Evolutionary conservation across 2,329 filamentous ascomycete genomes (phyloP).

Genomic region (Sporothrix brasiliensis): DNA sequence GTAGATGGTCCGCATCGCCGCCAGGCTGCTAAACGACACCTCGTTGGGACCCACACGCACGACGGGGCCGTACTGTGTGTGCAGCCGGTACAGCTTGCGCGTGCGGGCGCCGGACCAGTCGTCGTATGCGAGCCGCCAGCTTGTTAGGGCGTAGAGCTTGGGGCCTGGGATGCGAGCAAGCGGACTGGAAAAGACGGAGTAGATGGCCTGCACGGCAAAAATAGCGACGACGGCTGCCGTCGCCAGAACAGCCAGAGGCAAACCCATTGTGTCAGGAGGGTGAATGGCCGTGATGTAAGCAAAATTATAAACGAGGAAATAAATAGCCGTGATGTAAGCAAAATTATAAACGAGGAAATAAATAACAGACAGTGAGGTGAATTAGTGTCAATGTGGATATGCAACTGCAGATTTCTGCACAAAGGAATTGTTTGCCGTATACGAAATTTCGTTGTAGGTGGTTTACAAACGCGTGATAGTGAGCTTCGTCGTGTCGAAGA

Average conservation of each 20-base stretch:
- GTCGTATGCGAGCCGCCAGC: constrained; percentile 51
- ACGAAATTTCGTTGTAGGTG: too few species aligned
- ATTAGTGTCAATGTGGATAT: too few species aligned
- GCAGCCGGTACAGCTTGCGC: constrained; percentile 47
- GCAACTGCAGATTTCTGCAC: too few species aligned
- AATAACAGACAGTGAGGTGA: too few species aligned
- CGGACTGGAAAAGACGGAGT: constrained; percentile 15
- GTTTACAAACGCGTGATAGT: too few species aligned
- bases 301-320: neutral
- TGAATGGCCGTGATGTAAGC: neutral
- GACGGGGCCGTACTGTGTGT: constrained; percentile 50
- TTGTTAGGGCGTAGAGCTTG: constrained; percentile 47
- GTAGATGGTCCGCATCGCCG: constrained; percentile 56
- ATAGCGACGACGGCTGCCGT: neutral
- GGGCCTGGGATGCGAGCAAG: constrained; percentile 44
- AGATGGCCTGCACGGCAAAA: constrained; percentile 1
- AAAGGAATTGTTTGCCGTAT: too few species aligned
- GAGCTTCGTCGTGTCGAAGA: too few species aligned
- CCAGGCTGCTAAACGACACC: constrained; percentile 47
- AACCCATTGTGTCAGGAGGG: neutral
- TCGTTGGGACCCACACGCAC: constrained; percentile 54
- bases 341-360: neutral
- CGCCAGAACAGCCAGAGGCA: neutral
- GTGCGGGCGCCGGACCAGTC: constrained; percentile 51
- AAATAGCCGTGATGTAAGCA: neutral